Base-by-base conservation (phyloP, 192 early-diverging fungal species). In the Coemansia sp. region DNA sequence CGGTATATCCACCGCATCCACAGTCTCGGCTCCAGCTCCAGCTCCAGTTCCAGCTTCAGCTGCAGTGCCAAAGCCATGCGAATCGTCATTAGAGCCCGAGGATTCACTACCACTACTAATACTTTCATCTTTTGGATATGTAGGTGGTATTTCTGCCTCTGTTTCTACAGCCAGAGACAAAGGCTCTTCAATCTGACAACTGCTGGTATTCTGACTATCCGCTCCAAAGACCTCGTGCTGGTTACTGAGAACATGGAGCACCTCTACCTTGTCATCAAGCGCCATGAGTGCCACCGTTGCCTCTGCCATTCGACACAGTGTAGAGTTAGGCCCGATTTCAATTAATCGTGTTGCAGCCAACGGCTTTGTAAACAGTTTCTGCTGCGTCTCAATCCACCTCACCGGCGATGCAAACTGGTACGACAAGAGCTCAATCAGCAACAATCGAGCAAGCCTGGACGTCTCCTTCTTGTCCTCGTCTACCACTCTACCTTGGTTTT, bases 391-490 rank as follows among this genome's bases (percentile, higher is more conserved):
- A 72, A 98, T 97, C 96, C 96, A 98, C 64, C 91, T 85, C 39
- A 98, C 96, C 38, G 96, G 91, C 48, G 90, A 93, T 10, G 96
- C 96, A 76, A 98, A 97, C 84, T 98, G 96, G 74, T 98, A 94
- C 37, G 95, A 91, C 11, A 98, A 80, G 59, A 97, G 80, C 83
- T 98, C 96, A 65, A 95, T 90, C 55, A 95, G 68, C 44, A 98
- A 79, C 11, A 84, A 81, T 68, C 93, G 90, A 45, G 88, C 93
- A 37, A 96, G 87, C 25, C 90, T 84, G 65, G 92, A 58, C 0
- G 39, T 6, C 38, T 58, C 56, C 38, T 40, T 87, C 55, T 89
- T 88, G 46, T 88, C 73, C 64, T 79, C 14, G 89, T 75, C 45
- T 80, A 83, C 32, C 32, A 4, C 32, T 32, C 32, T 32, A 32